Evolutionary conservation across 768 basidiomycete species (phyloP).

Genomic region (Phanerochaete carnosa): DNA sequence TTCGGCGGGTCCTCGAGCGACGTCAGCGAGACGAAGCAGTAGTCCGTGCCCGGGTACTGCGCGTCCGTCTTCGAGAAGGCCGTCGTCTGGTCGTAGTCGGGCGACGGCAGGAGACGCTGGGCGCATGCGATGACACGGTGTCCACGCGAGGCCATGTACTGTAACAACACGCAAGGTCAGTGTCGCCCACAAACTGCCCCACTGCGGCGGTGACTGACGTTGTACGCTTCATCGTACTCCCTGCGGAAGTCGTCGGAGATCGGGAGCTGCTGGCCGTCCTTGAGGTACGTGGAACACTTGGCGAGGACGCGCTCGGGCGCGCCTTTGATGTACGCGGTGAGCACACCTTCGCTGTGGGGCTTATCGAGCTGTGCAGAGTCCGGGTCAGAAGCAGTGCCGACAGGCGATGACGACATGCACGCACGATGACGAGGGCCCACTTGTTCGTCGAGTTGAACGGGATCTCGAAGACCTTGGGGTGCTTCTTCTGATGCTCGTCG

Average conservation of each 20-base stretch:
- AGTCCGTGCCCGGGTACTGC: slow-evolving; percentile 51
- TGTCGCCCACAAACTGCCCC: not conserved
- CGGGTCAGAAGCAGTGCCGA: not conserved
- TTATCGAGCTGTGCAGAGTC: slow-evolving; percentile 45
- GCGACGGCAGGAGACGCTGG: slow-evolving; percentile 49
- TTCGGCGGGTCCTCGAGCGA: slow-evolving; percentile 72
- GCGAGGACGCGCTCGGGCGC: slow-evolving; percentile 67
- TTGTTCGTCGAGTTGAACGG: slow-evolving; percentile 75
- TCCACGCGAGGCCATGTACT: slow-evolving; percentile 79
- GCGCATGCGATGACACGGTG: slow-evolving; percentile 76
- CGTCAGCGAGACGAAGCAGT: slow-evolving; percentile 63
- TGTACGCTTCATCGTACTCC: slow-evolving; percentile 58
- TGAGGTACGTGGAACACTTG: slow-evolving; percentile 59
- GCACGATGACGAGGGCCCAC: slow-evolving; percentile 67
- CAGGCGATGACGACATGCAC: slow-evolving; percentile 19
- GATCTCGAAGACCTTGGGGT: slow-evolving; percentile 67
- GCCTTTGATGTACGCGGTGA: slow-evolving; percentile 63
- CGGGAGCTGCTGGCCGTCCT: slow-evolving; percentile 43
- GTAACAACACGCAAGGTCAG: slow-evolving; percentile 8
- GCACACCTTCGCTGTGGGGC: slow-evolving; percentile 42
- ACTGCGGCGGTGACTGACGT: slow-evolving; percentile 34
- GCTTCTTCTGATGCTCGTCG: slow-evolving; percentile 46
- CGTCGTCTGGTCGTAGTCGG: slow-evolving; percentile 43
- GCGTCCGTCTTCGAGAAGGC: slow-evolving; percentile 53
- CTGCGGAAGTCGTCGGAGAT: slow-evolving; percentile 54